Percentiles rank a stretch among this genome's conserved stretches.
Evolutionary conservation across 106 monocot species (phyloP).

Genomic region (Allium sativum): DNA sequence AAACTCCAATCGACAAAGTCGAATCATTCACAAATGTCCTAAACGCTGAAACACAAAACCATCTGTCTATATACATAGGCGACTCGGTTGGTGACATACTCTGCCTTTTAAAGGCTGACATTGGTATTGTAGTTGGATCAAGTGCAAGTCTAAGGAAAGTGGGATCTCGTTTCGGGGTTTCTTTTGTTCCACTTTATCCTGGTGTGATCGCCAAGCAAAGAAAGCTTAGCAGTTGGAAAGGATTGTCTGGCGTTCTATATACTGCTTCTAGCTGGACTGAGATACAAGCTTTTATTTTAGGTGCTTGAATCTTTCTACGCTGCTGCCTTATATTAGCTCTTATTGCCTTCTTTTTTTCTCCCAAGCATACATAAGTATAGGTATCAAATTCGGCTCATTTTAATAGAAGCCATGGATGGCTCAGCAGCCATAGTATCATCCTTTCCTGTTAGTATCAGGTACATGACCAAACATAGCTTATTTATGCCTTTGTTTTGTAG

Average conservation of each 20-base stretch:
- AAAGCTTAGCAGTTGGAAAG: constrained; percentile 38
- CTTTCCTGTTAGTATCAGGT: neutral
- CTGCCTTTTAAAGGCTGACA: constrained; percentile 78
- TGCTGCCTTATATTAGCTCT: neutral
- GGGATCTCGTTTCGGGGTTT: constrained; percentile 60
- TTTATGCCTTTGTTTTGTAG: too few relatives aligned
- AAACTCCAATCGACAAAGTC: constrained; percentile 73
- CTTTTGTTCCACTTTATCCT: constrained; percentile 58
- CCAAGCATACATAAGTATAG: constrained; percentile 13
- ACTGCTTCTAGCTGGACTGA: constrained; percentile 83
- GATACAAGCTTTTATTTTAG: constrained; percentile 76
- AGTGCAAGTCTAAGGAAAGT: constrained; percentile 64
- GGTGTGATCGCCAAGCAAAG: constrained; percentile 64
- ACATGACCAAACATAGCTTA: too few relatives aligned
- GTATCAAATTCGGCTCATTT: constrained; percentile 20
- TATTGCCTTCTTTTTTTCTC: constrained; percentile 1
- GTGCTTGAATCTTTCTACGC: constrained; percentile 20
- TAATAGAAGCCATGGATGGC: constrained; percentile 18
- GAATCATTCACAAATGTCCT: constrained; percentile 39
- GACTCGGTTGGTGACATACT: constrained; percentile 83
- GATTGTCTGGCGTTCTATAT: constrained; percentile 62
- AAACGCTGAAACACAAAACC: constrained; percentile 3
- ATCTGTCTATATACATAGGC: constrained; percentile 75
- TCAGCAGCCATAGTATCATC: constrained; percentile 5
- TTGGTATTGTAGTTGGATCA: constrained; percentile 86